phyloP scores from a whole-genome alignment of 495 filamentous ascomycete genomes.

The Geoglossum glabrum region DNA sequence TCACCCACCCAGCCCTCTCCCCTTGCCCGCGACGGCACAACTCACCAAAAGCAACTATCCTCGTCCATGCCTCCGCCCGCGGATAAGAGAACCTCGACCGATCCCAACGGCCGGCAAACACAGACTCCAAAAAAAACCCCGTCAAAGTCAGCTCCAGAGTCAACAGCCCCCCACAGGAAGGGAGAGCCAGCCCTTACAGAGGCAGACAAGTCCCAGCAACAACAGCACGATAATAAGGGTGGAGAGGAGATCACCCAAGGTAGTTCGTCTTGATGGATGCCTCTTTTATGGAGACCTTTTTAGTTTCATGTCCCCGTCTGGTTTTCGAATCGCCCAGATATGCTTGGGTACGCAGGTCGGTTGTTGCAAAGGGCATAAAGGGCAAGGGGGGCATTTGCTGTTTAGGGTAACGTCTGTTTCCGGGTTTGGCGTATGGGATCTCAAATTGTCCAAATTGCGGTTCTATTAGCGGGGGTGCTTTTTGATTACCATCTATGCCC shows the following conservation, averaged over 20 bases:
- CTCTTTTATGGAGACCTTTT: not conserved
- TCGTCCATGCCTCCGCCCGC: not conserved
- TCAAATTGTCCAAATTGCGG: no score
- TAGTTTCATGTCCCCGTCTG: not conserved
- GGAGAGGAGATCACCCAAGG: not conserved
- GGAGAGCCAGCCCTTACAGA: not conserved
- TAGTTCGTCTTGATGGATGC: not conserved
- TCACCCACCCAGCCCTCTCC: conserved; percentile 3
- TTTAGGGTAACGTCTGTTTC: not conserved
- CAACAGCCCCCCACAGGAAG: not conserved
- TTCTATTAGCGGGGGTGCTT: no score
- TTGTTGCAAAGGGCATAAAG: no score
- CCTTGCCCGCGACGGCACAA: not conserved
- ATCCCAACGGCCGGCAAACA: not conserved
- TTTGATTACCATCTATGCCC: no score
- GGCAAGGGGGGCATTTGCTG: no score
- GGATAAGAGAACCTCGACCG: not conserved
- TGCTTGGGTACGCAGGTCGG: no score
- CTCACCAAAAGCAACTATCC: not conserved
- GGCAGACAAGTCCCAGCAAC: not conserved
- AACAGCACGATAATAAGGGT: not conserved
- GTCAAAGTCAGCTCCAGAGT: not conserved
- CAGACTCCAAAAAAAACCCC: not conserved
- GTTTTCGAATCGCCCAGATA: no score
- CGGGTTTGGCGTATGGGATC: no score